These are phyloP conservation scores for Ceratocystis papillata DNA, from an alignment of 2,329 filamentous ascomycete genomes.

Conservation along the genomic window DNA sequence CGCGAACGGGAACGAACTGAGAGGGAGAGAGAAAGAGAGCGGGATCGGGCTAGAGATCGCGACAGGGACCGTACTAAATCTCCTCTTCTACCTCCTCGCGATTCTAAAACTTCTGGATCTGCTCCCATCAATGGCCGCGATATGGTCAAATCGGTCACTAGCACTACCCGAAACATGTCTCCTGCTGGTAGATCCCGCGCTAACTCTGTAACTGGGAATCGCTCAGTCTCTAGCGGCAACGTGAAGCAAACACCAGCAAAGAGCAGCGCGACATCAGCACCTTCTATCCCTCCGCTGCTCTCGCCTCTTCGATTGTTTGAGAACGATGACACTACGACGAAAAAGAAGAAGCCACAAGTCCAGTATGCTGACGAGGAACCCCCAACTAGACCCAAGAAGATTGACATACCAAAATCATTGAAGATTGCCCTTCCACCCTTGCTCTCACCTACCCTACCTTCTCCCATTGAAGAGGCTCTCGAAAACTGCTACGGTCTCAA, in stretches of 20 bases:
- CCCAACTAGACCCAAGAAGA: constrained; percentile 14
- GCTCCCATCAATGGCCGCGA: constrained; percentile 33
- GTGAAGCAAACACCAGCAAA: constrained; percentile 25
- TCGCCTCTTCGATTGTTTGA: constrained; percentile 40
- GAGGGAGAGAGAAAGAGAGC: constrained; percentile 1
- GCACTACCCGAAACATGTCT: constrained; percentile 30
- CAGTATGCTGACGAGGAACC: constrained; percentile 7
- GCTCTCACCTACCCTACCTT: constrained; percentile 47
- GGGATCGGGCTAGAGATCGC: neutral
- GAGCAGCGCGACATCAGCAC: constrained; percentile 30
- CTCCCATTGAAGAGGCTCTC: constrained; percentile 41
- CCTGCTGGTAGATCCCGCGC: constrained; percentile 33
- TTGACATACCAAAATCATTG: constrained; percentile 26
- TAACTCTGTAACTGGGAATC: constrained; percentile 33
- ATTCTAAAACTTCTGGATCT: constrained; percentile 6
- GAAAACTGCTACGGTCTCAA: constrained; percentile 19
- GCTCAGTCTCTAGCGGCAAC: constrained; percentile 6
- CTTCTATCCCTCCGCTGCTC: constrained; percentile 40
- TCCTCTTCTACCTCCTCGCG: constrained; percentile 10
- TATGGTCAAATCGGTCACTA: constrained; percentile 30
- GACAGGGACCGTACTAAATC: constrained; percentile 18
- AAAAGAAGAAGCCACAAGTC: constrained; percentile 9
- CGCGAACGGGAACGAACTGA: constrained; percentile 22
- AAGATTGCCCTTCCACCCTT: constrained; percentile 35
- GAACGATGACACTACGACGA: constrained; percentile 5